Evolutionary conservation across 805 yeast genomes (phyloP).

Genomic region (Saccharomycopsis sp.): DNA sequence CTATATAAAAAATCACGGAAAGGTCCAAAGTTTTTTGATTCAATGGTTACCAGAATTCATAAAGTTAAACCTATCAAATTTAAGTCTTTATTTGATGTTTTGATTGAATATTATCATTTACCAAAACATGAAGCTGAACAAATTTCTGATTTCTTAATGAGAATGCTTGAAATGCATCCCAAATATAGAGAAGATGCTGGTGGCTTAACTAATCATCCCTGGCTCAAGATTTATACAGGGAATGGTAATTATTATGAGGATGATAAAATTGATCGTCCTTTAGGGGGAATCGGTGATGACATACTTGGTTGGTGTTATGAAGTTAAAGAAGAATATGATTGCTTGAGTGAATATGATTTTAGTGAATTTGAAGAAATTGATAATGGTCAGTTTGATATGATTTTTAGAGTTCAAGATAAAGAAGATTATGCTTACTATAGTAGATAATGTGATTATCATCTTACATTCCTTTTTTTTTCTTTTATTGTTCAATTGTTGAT

Average conservation of each 20-base stretch:
- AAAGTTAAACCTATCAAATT: background rate
- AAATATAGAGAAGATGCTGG: conserved; percentile 43
- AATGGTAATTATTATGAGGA: conserved; percentile 4
- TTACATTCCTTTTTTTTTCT: too few relatives aligned
- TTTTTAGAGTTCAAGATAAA: background rate
- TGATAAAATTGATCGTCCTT: conserved; percentile 18
- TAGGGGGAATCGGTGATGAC: conserved; percentile 22
- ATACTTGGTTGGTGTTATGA: conserved; percentile 21
- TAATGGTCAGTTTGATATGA: background rate
- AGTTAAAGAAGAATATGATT: too few relatives aligned
- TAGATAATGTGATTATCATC: background rate
- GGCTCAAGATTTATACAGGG: conserved; percentile 8
- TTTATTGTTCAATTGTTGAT: too few relatives aligned
- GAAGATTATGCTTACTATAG: background rate
- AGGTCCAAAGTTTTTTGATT: conserved; percentile 11
- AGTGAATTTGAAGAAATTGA: background rate
- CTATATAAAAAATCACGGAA: conserved; percentile 4
- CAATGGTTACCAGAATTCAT: conserved; percentile 1
- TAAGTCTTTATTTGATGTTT: conserved; percentile 1
- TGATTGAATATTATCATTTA: conserved; percentile 8
- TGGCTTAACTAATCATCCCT: conserved; percentile 41
- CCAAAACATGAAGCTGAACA: conserved; percentile 2
- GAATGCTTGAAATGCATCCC: conserved; percentile 41
- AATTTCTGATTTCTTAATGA: conserved; percentile 36
- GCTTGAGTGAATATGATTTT: background rate